Conservation (phyloP, 2,329 filamentous ascomycete species). For the Cladophialophora carrionii region DNA sequence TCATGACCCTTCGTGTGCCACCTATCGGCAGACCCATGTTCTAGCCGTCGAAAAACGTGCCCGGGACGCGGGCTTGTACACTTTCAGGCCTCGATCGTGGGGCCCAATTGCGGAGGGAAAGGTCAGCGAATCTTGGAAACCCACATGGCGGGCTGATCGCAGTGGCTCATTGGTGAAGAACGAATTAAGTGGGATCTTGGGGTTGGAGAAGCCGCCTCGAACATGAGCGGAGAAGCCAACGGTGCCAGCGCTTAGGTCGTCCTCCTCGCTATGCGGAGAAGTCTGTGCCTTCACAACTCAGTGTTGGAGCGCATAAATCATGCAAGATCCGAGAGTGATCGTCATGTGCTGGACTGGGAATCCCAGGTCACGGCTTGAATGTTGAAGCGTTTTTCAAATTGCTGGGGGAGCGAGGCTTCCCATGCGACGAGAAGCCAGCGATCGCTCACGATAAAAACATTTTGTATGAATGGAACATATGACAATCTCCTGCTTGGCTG, state of each 20-base stretch:
- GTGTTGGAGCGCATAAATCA: not conserved
- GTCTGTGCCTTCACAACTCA: not conserved
- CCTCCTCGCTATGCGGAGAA: not conserved
- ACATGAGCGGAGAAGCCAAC: not conserved
- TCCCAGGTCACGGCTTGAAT: not conserved
- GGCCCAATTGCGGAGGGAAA: slow-evolving; percentile 25
- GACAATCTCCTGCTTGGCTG: not conserved
- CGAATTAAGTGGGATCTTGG: not conserved
- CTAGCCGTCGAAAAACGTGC: not conserved
- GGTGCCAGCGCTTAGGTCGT: not conserved
- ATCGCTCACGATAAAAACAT: not conserved
- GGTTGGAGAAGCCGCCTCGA: slow-evolving; percentile 1
- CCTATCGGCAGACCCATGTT: slow-evolving; percentile 12
- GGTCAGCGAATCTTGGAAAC: slow-evolving; percentile 7
- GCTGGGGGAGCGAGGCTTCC: not conserved
- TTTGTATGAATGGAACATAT: not conserved
- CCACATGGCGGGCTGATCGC: not conserved
- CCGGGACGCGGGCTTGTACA: not conserved
- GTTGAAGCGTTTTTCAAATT: not conserved
- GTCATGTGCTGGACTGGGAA: not conserved
- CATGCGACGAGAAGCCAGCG: not conserved
- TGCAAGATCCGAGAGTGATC: not conserved
- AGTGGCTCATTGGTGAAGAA: not conserved
- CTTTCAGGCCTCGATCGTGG: slow-evolving; percentile 12
- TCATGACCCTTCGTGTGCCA: slow-evolving; percentile 11